Base-by-base conservation (phyloP, 2,329 filamentous ascomycete genomes). In the Ophiocordyceps camponoti-floridani region DNA sequence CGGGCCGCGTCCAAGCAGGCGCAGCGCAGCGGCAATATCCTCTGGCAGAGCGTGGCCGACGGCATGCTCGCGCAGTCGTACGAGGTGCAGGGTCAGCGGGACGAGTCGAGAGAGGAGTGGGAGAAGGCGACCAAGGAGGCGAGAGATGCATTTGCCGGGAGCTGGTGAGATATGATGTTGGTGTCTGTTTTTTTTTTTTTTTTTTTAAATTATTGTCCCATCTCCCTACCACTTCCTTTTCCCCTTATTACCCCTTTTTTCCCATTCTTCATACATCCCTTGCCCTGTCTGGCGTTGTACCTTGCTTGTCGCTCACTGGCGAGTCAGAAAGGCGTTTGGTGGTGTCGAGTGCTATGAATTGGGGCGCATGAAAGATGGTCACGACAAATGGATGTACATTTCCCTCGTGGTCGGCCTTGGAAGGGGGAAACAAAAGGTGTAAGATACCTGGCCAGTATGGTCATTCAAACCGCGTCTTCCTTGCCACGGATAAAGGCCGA, bases 41-140 rank as follows among this genome's bases (percentile, higher is more conserved):
- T 87, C 43, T 88, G 83, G 83, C 79, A 79, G 64, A 87, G 82
- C 54, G 85, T 93, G 8, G 82, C 83, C 1, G 79, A 84, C 51
- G 82, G 81, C 19, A 81, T 91, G 73, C 68, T 89, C 42, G 79
- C 79, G 1, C 77, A 85, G 53, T 84, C 79, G 19, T 73, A 82
- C 50, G 82, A 86, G 52, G 72, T 82, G 45, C 77, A 84, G 54
- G 84, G 84, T 19, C 77, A 82, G 52, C 54, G 57, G 35, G 58
- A 61, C 4, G 64, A 69, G 48, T 65, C 67, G 10, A 54, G 53
- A 42, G 51, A 53, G 42, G 62, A 68, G 45, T 62, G 60, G 52
- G 58, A 65, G 35, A 61, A 62, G 51, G 67, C 63, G 31, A 63
- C 62, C 40, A 58, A 53, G 45, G 63, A 66, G 47, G 65, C 66